Evolutionary conservation across 2,329 filamentous ascomycete genomes (phyloP).

Genomic region (Thermothelomyces thermophilus): DNA sequence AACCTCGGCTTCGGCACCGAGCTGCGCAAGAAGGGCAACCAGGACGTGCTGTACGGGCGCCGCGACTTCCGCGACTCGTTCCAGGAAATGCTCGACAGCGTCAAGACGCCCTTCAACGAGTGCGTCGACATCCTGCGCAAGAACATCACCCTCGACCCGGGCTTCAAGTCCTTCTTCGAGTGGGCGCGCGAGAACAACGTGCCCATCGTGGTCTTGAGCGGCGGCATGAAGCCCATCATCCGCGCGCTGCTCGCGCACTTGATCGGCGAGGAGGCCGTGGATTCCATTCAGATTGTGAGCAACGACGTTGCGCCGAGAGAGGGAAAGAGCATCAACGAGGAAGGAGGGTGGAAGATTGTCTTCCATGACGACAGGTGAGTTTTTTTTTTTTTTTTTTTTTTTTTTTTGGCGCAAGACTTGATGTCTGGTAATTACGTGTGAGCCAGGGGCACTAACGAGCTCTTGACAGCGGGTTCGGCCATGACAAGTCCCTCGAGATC

Average conservation of each 20-base stretch:
- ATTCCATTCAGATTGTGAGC: slow-evolving; percentile 81
- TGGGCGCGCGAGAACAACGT: slow-evolving; percentile 79
- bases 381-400: slow-evolving; percentile 1
- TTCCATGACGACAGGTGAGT: slow-evolving; percentile 77
- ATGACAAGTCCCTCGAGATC: slow-evolving; percentile 92
- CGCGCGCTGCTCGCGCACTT: slow-evolving; percentile 72
- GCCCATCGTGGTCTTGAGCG: slow-evolving; percentile 84
- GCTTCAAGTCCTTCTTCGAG: slow-evolving; percentile 80
- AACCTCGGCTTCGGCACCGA: slow-evolving; percentile 76
- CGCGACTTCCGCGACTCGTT: slow-evolving; percentile 80
- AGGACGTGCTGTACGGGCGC: slow-evolving; percentile 64
- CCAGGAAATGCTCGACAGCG: slow-evolving; percentile 83
- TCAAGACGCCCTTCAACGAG: slow-evolving; percentile 71
- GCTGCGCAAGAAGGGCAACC: slow-evolving; percentile 65
- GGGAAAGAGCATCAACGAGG: slow-evolving; percentile 68
- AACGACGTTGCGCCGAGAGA: slow-evolving; percentile 65
- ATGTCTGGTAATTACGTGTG: too few relatives aligned
- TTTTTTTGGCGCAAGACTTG: not conserved
- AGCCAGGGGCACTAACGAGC: slow-evolving; percentile 7
- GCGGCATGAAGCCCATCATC: slow-evolving; percentile 91
- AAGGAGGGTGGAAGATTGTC: slow-evolving; percentile 78
- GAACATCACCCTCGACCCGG: slow-evolving; percentile 83
- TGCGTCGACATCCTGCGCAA: slow-evolving; percentile 72
- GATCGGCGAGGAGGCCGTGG: slow-evolving; percentile 66
- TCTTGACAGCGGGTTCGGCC: slow-evolving; percentile 67